Base-by-base conservation (phyloP, 2,329 filamentous ascomycete species). In the Catunica adiposa region DNA sequence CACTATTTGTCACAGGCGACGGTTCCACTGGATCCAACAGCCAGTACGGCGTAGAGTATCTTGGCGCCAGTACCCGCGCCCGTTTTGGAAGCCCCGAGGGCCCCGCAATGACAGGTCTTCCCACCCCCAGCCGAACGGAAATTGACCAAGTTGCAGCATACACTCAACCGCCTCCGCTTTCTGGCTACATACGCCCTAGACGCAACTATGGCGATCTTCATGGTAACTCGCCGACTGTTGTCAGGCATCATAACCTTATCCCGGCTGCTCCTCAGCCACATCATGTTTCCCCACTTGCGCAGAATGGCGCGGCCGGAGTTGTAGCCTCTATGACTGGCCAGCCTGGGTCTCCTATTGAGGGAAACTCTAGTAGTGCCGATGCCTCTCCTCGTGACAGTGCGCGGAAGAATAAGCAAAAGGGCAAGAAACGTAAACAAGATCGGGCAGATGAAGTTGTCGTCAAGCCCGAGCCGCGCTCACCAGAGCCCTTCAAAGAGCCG, bases 261-360 rank as follows among this genome's bases (percentile, higher is more conserved):
- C 84, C 83, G 44, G 70, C 83, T 64, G 86, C 86, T 53, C 85
- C 86, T 25, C 85, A 86, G 63, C 84, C 86, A 54, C 80, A 82
- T 51, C 83, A 86, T 64, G 80, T 79, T 60, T 74, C 84, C 66
- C 71, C 76, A 60, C 64, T 83, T 69, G 53, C 48, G 3, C 48
- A 50, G 14, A 29, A 37, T 11, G 56, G 56, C 23, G 42, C 29
- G 17, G 31, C 47, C 15, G 37, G 23, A n/a, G 56, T 58, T 17
- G 56, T 55, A 23, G 51, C 50, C 15, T 53, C 53, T 17, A 22
- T 56, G 7, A 40, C 50, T 7, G 70, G 64, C 67, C 71, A 51
- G 7, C 38, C 47, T 11, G 15, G 17, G n/a, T 44, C 20, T 42
- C 42, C 55, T 40, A 54, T 42, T 11, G 56, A 55, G 4, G 25